These are phyloP conservation scores for Trametes maxima DNA, from an alignment of 768 basidiomycete genomes.

Conservation along the genomic window DNA sequence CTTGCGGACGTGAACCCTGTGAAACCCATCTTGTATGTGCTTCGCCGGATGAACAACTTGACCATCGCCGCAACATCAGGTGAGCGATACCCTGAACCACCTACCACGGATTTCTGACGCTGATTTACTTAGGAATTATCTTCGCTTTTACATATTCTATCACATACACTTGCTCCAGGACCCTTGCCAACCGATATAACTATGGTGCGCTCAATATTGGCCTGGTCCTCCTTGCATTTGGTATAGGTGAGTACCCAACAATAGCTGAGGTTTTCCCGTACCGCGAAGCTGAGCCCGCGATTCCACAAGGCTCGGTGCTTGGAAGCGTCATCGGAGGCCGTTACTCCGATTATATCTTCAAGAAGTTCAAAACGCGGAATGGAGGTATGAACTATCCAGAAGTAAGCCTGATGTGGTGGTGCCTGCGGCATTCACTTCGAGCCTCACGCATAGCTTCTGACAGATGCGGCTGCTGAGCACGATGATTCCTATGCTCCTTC, in stretches of 20 bases:
- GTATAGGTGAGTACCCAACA: slow-evolving; percentile 50
- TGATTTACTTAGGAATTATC: slow-evolving; percentile 50
- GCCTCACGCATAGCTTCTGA: neutral
- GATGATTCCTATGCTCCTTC: slow-evolving; percentile 53
- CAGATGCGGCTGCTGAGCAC: slow-evolving; percentile 77
- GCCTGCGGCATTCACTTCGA: neutral
- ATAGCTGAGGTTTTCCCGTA: neutral
- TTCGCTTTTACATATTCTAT: slow-evolving; percentile 75
- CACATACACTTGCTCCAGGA: slow-evolving; percentile 74
- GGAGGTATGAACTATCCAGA: slow-evolving; percentile 63
- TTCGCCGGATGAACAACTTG: slow-evolving; percentile 68
- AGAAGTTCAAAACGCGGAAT: slow-evolving; percentile 43
- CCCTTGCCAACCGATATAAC: slow-evolving; percentile 60
- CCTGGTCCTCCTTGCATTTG: slow-evolving; percentile 74
- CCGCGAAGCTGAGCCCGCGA: neutral
- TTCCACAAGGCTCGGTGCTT: slow-evolving; percentile 43
- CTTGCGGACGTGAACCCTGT: slow-evolving; percentile 77
- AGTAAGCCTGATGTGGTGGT: slow-evolving; percentile 39
- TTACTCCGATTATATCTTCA: slow-evolving; percentile 55
- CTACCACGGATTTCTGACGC: no score
- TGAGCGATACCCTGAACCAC: slow-evolving; percentile 31
- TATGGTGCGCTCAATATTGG: slow-evolving; percentile 75
- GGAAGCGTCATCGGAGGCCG: slow-evolving; percentile 62
- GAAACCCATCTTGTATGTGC: slow-evolving; percentile 57
- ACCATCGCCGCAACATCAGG: slow-evolving; percentile 67